Percentiles rank a stretch among this genome's conserved stretches.
Conservation (phyloP, 352 stramenopile species). For the Thalassiosira livingstoniorum region DNA sequence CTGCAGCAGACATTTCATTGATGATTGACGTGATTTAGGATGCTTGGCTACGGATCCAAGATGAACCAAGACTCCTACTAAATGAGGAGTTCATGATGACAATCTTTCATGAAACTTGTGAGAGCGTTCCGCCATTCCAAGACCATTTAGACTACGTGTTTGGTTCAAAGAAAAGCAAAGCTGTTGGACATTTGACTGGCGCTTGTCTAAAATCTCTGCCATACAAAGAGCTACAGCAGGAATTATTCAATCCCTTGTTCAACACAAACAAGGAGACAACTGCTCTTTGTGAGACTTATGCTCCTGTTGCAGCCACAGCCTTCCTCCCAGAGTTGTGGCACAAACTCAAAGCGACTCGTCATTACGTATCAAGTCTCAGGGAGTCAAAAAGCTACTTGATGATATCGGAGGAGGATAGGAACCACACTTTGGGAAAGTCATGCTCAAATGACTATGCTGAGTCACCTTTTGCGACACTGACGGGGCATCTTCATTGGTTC, state of each 20-base stretch:
- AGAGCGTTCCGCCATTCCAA: background rate
- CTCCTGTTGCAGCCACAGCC: slow-evolving; percentile 1
- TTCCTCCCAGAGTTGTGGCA: slow-evolving; percentile 14
- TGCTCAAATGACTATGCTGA: slow-evolving; percentile 43
- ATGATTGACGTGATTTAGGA: no score
- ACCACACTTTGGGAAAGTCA: slow-evolving; percentile 13
- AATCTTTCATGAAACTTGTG: background rate
- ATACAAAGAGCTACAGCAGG: background rate
- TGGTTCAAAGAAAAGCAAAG: background rate
- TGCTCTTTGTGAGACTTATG: background rate
- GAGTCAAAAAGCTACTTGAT: background rate
- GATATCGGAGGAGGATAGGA: slow-evolving; percentile 5
- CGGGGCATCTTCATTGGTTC: slow-evolving; percentile 23
- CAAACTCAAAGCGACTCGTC: slow-evolving; percentile 36
- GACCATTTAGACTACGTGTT: background rate
- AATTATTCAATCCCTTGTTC: slow-evolving; percentile 3
- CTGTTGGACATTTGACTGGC: background rate
- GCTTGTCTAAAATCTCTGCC: slow-evolving; percentile 12
- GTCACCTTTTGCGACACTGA: slow-evolving; percentile 23
- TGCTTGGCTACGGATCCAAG: background rate
- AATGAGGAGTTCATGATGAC: background rate
- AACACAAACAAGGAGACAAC: slow-evolving; percentile 1
- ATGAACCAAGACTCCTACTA: background rate
- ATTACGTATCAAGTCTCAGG: slow-evolving; percentile 12
- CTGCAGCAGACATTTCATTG: background rate